These are phyloP conservation scores for Candida silvatica DNA, from an alignment of 805 yeast species.

Conservation along the genomic window DNA sequence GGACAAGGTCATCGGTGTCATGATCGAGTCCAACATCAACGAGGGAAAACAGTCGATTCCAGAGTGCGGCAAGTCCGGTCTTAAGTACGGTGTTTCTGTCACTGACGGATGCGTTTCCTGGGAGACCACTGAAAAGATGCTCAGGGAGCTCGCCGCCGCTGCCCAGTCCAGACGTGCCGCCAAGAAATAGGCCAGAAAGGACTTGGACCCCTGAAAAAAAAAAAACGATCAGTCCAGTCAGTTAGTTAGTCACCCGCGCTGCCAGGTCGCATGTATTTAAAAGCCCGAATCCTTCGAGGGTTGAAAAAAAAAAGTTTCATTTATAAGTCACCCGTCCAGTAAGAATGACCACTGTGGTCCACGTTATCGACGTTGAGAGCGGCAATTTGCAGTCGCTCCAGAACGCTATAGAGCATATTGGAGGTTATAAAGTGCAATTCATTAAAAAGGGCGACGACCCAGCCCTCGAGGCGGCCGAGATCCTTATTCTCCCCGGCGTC, in stretches of 20 bases:
- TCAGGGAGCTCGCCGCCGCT: slow-evolving; percentile 71
- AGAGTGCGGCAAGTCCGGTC: slow-evolving; percentile 37
- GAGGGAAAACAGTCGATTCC: slow-evolving; percentile 90
- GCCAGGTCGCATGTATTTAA: no score
- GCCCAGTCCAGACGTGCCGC: slow-evolving; percentile 68
- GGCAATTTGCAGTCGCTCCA: slow-evolving; percentile 87
- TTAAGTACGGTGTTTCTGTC: slow-evolving; percentile 91
- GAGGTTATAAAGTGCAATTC: slow-evolving; percentile 51
- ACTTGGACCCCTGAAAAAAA: no score
- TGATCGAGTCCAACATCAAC: slow-evolving; percentile 89
- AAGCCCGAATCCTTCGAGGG: no score
- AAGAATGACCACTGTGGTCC: no score
- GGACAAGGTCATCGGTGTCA: slow-evolving; percentile 75
- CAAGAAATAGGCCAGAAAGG: slow-evolving; percentile 5
- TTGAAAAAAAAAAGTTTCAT: no score
- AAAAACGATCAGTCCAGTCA: no score
- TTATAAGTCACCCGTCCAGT: no score
- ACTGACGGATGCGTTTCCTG: slow-evolving; percentile 96
- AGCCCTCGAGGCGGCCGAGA: slow-evolving; percentile 33
- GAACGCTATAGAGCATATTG: slow-evolving; percentile 77
- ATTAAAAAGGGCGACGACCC: slow-evolving; percentile 54
- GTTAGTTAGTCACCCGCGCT: no score
- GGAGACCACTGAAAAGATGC: slow-evolving; percentile 80
- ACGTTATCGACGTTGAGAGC: slow-evolving; percentile 86
- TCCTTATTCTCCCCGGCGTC: slow-evolving; percentile 87